Evolutionary conservation across 495 filamentous ascomycete species (phyloP).

Genomic region (Hypomontagnella submonticulosa): DNA sequence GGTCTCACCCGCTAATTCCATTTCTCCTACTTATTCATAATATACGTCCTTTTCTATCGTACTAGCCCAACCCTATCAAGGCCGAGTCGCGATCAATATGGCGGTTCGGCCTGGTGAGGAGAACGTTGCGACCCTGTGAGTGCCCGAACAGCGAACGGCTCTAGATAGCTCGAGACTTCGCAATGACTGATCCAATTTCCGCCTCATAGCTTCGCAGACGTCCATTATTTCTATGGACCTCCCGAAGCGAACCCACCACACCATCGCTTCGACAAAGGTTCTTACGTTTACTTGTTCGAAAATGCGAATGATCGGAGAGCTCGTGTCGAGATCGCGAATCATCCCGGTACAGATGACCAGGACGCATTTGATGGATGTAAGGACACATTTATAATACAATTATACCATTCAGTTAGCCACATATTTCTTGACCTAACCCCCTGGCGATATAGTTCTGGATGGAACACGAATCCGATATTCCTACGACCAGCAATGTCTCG

Average conservation of each 20-base stretch:
- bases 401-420: not conserved
- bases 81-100: constrained; percentile 62
- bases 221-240: constrained; percentile 87
- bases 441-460: constrained; percentile 65
- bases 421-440: constrained; percentile 16
- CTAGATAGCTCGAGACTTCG: not conserved
- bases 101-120: constrained; percentile 82
- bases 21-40: not conserved
- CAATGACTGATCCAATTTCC: constrained; percentile 25
- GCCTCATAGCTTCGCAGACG: constrained; percentile 77
- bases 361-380: constrained; percentile 88
- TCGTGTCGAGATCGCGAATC: constrained; percentile 87
- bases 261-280: constrained; percentile 89
- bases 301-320: constrained; percentile 73
- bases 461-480: constrained; percentile 74
- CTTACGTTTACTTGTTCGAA: constrained; percentile 88
- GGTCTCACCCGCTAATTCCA: not conserved
- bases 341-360: constrained; percentile 85
- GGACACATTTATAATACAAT: constrained; percentile 34
- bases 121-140: constrained; percentile 81
- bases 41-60: not conserved
- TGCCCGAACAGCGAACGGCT: constrained; percentile 32
- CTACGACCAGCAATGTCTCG: constrained; percentile 79
- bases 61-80: not conserved
- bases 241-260: constrained; percentile 76